phyloP scores from a whole-genome alignment of 768 basidiomycete genomes.

The Mycena rebaudengoi region DNA sequence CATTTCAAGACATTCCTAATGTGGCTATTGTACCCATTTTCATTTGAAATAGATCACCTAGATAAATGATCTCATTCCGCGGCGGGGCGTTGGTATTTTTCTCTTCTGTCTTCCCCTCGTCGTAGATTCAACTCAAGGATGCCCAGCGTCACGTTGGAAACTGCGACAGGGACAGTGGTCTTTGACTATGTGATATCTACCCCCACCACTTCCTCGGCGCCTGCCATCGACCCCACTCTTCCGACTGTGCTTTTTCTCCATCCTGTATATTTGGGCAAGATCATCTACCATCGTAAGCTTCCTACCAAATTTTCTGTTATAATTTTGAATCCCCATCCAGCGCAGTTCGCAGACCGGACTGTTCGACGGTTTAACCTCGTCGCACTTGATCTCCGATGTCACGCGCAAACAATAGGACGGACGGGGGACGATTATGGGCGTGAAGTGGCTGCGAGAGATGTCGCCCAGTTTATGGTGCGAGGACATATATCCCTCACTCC shows the following conservation, averaged over 20 bases:
- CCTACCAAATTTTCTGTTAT: not conserved
- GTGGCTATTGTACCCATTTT: too few species aligned
- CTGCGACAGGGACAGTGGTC: constrained; percentile 10
- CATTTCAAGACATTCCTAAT: too few species aligned
- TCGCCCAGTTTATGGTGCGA: constrained; percentile 27
- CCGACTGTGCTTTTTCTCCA: constrained; percentile 30
- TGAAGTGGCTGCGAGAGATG: constrained; percentile 26
- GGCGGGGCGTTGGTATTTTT: too few species aligned
- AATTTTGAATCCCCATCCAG: constrained; percentile 2
- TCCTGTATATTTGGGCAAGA: constrained; percentile 26
- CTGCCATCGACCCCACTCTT: constrained; percentile 5
- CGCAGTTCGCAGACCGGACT: constrained; percentile 21
- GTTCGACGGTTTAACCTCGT: constrained; percentile 30
- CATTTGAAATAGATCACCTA: too few species aligned
- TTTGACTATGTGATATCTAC: constrained; percentile 25
- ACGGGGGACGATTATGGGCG: constrained; percentile 17
- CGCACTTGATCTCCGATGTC: constrained; percentile 23
- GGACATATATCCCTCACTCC: not conserved
- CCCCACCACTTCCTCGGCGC: constrained; percentile 14
- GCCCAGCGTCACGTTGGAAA: constrained; percentile 14
- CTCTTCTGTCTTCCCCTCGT: too few species aligned
- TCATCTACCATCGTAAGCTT: constrained; percentile 21
- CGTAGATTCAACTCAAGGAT: too few species aligned
- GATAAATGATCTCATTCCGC: too few species aligned
- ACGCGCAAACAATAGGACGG: constrained; percentile 21